Conservation (phyloP, 2,329 filamentous ascomycete genomes). For the Alternaria conjuncta region DNA sequence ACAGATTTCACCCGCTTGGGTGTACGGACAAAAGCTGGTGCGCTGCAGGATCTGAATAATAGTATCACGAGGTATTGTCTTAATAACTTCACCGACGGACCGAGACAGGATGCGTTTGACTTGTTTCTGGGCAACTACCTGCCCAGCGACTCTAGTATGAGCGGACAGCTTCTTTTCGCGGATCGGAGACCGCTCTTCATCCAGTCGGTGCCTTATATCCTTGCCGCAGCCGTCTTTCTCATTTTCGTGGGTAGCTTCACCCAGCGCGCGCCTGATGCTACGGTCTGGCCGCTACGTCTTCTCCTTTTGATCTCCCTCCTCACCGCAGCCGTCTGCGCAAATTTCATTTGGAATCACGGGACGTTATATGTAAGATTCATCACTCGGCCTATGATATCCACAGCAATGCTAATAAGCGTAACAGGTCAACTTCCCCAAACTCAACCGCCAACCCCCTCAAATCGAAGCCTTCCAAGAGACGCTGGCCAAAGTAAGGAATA, state of each 20-base stretch:
- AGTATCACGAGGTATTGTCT: conserved; percentile 86
- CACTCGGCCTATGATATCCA: too few relatives aligned
- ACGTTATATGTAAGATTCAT: conserved; percentile 97
- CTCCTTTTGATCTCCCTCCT: conserved; percentile 81
- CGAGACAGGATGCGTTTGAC: conserved; percentile 93
- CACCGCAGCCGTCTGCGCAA: conserved; percentile 72
- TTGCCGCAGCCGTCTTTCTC: conserved; percentile 86
- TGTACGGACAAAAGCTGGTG: conserved; percentile 82
- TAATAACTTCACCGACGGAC: conserved; percentile 95
- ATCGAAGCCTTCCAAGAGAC: conserved; percentile 89
- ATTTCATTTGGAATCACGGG: conserved; percentile 83
- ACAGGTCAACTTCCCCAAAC: conserved; percentile 99
- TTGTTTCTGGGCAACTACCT: conserved; percentile 88
- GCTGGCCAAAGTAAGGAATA: conserved; percentile 79
- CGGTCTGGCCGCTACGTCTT: conserved; percentile 79
- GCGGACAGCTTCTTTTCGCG: conserved; percentile 76
- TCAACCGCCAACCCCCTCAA: conserved; percentile 87
- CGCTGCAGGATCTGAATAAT: conserved; percentile 85
- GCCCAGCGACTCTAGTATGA: conserved; percentile 73
- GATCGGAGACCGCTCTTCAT: conserved; percentile 86
- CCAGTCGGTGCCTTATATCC: conserved; percentile 90
- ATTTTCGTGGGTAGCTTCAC: conserved; percentile 77
- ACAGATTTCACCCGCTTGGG: conserved; percentile 97
- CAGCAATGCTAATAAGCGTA: too few relatives aligned
- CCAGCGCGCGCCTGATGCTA: conserved; percentile 71